Evolutionary conservation across 148 eudicot species (phyloP), one percentile per base, ranked within the genome.

Genomic region (Vaccinium darrowii): DNA sequence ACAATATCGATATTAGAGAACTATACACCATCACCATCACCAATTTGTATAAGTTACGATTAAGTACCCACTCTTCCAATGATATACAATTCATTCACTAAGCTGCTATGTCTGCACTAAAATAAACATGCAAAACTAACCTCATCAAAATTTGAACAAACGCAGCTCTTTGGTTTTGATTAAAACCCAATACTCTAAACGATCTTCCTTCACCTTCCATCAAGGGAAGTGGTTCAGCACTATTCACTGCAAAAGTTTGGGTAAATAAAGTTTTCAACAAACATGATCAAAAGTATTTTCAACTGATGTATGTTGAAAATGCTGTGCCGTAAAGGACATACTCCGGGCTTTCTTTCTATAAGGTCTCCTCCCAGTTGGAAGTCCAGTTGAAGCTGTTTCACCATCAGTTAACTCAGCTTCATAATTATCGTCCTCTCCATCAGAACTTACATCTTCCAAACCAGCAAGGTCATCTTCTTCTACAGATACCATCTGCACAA

Each of bases 381-480:
- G 84, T 88, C 93, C 99, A 82, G 90, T 52, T 80, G 92, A 69
- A 84, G 82, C 87, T 81, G 91, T 86, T 86, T 97, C 99, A 76
- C 92, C 91, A 84, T 97, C 99, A 47, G 91, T 89, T 78, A 90
- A 87, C 63, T 95, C 99, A 85, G 89, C 98, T 88, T 97, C 99
- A 88, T 97, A 97, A 86, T 93, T 97, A 83, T 97, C 98, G 84
- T 97, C 99, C 90, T 94, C 98, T 82, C 93, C 98, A 65, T 97
- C 99, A 85, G 98, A 92, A 85, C 99, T 94, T 79, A 92, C 94
- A 91, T 94, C 98, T 90, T 93, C 95, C 71, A 97, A 84, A 86
- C 99, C 98, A 85, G 99, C 98, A 89, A 97, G 92, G 88, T 97
- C 99, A 88, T 95, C 99, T 80, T 96, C 98, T 88, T 95, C 99